phyloP scores from a whole-genome alignment of 2,329 filamentous ascomycete genomes.

The Aspergillus thermomutatus region DNA sequence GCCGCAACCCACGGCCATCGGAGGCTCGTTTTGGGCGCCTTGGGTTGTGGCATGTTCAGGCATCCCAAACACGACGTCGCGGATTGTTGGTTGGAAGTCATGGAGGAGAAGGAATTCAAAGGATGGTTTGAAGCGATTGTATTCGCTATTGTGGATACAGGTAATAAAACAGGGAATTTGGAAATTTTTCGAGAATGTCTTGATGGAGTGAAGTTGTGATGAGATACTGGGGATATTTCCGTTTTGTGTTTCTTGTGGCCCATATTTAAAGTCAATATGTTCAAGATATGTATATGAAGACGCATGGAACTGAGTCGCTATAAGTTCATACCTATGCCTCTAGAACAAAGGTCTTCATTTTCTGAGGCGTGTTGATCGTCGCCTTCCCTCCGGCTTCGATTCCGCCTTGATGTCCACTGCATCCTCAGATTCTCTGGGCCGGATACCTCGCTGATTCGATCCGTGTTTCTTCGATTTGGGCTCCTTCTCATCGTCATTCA shows the following conservation, averaged over 20 bases:
- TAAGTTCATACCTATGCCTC: not conserved
- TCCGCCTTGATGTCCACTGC: conserved; percentile 15
- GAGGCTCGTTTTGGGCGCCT: conserved; percentile 62
- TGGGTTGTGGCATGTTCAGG: conserved; percentile 65
- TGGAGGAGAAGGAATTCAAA: conserved; percentile 58
- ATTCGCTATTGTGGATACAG: conserved; percentile 57
- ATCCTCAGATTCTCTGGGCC: conserved; percentile 22
- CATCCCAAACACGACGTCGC: conserved; percentile 64
- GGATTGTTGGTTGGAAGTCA: conserved; percentile 59
- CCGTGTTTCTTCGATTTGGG: conserved; percentile 23
- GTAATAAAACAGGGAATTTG: conserved; percentile 29
- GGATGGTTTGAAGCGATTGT: conserved; percentile 64
- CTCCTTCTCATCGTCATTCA: conserved; percentile 18
- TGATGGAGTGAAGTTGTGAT: conserved; percentile 27
- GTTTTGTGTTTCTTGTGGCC: not conserved
- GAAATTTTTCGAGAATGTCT: conserved; percentile 28
- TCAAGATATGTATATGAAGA: not conserved
- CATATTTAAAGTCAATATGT: not conserved
- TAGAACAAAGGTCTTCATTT: conserved; percentile 14
- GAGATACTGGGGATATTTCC: not conserved
- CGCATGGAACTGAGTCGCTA: not conserved
- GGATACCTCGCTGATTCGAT: conserved; percentile 20
- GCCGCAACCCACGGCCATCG: conserved; percentile 56
- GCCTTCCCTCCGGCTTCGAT: conserved; percentile 13
- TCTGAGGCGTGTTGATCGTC: conserved; percentile 29